phyloP scores from a whole-genome alignment of 2,329 filamentous ascomycete genomes.

The Biscogniauxia mediterranea region DNA sequence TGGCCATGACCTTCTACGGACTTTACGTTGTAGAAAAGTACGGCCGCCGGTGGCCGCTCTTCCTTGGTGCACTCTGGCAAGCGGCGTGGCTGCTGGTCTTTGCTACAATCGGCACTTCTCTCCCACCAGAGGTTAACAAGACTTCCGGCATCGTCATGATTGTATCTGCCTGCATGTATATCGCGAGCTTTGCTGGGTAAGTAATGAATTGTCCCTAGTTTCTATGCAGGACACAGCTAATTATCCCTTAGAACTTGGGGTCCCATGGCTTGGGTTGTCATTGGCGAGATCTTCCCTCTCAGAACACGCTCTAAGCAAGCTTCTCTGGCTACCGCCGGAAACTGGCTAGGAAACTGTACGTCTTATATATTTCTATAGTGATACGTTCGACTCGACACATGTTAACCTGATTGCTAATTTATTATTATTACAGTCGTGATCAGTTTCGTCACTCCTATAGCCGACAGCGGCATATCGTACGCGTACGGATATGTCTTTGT shows the following conservation, averaged over 20 bases:
- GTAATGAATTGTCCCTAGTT: not conserved
- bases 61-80: slow-evolving; percentile 67
- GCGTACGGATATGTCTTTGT: slow-evolving; percentile 66
- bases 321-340: slow-evolving; percentile 52
- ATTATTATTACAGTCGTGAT: slow-evolving; percentile 48
- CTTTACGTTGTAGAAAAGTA: slow-evolving; percentile 67
- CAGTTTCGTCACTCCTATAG: slow-evolving; percentile 67
- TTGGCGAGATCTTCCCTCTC: slow-evolving; percentile 64
- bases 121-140: slow-evolving; percentile 41
- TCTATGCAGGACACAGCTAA: slow-evolving; percentile 1
- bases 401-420: not conserved
- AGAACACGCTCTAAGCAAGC: slow-evolving; percentile 55
- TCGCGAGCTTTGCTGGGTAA: slow-evolving; percentile 62
- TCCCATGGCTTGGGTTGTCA: slow-evolving; percentile 66
- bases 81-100: slow-evolving; percentile 64
- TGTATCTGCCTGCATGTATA: slow-evolving; percentile 71
- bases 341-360: slow-evolving; percentile 60
- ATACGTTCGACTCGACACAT: not conserved
- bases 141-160: slow-evolving; percentile 66
- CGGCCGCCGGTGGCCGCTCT: slow-evolving; percentile 66
- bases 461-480: slow-evolving; percentile 59
- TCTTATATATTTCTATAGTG: not conserved
- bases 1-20: slow-evolving; percentile 63
- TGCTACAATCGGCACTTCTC: slow-evolving; percentile 52
- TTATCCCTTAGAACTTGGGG: slow-evolving; percentile 55